A percentile compares a stretch with the other conserved stretches of the same genome.
Evolutionary conservation across 148 eudicot species (phyloP).

Genomic region (Bassia scoparia): DNA sequence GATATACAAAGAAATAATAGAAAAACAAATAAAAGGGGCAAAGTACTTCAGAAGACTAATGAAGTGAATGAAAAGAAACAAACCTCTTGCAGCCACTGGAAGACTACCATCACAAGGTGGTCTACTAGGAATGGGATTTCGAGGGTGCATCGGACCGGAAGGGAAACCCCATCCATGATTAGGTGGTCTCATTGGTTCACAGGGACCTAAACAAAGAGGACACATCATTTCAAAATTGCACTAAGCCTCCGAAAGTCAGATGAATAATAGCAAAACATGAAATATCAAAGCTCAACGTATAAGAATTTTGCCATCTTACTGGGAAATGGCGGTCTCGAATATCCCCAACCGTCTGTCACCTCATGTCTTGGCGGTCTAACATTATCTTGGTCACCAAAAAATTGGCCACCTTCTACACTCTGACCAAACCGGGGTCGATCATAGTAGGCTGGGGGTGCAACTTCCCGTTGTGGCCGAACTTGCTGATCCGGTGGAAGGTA

Average conservation of each 20-base stretch:
- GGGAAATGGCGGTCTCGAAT: conserved; percentile 54
- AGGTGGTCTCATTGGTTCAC: conserved; percentile 52
- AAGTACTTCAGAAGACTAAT: background rate
- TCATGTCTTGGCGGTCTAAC: conserved; percentile 52
- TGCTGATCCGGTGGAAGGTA: conserved; percentile 65
- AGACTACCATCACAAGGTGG: conserved; percentile 66
- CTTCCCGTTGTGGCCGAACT: conserved; percentile 44
- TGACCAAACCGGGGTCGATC: conserved; percentile 47
- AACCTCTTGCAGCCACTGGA: conserved; percentile 71
- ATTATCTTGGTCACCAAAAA: conserved; percentile 64
- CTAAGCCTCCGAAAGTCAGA: conserved; percentile 32
- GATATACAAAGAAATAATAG: background rate
- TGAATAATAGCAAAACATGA: background rate
- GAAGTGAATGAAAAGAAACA: conserved; percentile 11
- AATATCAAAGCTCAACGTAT: background rate
- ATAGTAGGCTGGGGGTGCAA: conserved; percentile 52
- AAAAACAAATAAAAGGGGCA: background rate
- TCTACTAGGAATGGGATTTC: conserved; percentile 52
- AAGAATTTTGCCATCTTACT: conserved; percentile 30
- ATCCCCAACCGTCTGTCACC: conserved; percentile 66
- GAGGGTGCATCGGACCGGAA: conserved; percentile 54
- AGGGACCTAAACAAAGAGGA: conserved; percentile 42
- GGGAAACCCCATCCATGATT: conserved; percentile 63
- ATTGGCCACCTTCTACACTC: conserved; percentile 51
- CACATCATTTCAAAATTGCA: conserved; percentile 49